Evolutionary conservation across 1,284 basidiomycete genomes (phyloP).

Genomic region (Rhodotorula sp.): DNA sequence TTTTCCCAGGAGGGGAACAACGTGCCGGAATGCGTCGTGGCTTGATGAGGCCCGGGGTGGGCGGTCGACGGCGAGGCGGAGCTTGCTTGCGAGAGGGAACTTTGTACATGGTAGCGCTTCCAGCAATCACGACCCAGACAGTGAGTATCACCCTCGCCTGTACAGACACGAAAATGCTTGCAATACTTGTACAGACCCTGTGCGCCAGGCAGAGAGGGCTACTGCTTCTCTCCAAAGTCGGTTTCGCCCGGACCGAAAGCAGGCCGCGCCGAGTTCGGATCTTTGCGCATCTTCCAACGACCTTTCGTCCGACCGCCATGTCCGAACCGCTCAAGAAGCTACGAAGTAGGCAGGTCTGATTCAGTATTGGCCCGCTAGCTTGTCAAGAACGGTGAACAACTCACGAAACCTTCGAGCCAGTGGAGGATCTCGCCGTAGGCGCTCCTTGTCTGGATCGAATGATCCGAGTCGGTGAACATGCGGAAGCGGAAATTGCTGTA

Average conservation of each 20-base stretch:
- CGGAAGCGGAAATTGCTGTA: conserved; percentile 67
- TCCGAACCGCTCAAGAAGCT: conserved; percentile 83
- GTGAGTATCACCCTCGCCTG: not conserved
- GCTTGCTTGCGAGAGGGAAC: no score
- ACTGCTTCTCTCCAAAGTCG: not conserved
- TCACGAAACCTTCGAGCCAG: conserved; percentile 53
- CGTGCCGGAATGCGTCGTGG: not conserved
- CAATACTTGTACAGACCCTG: not conserved
- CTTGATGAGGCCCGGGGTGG: not conserved
- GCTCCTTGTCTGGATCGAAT: conserved; percentile 31
- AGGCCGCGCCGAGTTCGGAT: not conserved
- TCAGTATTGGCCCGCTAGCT: not conserved
- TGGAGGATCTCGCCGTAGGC: conserved; percentile 64
- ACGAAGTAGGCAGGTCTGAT: not conserved
- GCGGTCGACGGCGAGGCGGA: no score
- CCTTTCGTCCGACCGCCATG: conserved; percentile 63
- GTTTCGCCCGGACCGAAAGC: not conserved
- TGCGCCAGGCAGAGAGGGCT: not conserved
- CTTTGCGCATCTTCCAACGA: conserved; percentile 31
- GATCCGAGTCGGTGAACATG: conserved; percentile 85
- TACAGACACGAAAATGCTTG: not conserved
- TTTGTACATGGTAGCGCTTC: no score
- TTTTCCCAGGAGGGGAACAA: no score
- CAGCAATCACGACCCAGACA: no score
- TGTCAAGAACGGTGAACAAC: not conserved